These are phyloP conservation scores for Globisporangium echinulatum DNA, from an alignment of 352 stramenopile genomes.

Conservation along the genomic window DNA sequence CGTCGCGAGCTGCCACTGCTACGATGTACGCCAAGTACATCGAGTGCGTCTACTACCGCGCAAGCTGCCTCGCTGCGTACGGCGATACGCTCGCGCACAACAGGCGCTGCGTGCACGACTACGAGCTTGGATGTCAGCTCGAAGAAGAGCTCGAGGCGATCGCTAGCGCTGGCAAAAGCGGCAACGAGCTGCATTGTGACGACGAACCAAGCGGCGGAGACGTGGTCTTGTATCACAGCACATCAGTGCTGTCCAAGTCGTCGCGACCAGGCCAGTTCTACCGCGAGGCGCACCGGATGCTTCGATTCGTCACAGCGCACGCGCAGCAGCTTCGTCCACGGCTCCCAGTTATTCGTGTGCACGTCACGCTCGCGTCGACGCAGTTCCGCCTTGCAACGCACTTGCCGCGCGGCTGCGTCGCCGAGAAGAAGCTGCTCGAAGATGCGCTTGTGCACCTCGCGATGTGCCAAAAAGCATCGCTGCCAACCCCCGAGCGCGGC, in stretches of 20 bases:
- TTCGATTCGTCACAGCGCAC: slow-evolving; percentile 26
- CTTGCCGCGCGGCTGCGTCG: slow-evolving; percentile 37
- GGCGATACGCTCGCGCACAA: slow-evolving; percentile 47
- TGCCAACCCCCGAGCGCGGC: background rate
- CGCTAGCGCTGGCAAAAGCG: background rate
- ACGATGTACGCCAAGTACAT: slow-evolving; percentile 36
- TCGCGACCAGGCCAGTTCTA: slow-evolving; percentile 46
- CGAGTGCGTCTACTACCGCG: slow-evolving; percentile 35
- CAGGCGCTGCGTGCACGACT: slow-evolving; percentile 29
- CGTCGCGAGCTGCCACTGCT: background rate
- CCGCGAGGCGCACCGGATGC: slow-evolving; percentile 49
- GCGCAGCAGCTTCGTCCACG: slow-evolving; percentile 1
- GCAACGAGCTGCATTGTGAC: background rate
- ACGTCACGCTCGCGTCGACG: slow-evolving; percentile 28
- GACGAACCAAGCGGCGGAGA: background rate
- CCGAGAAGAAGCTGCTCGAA: slow-evolving; percentile 46
- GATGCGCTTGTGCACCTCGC: slow-evolving; percentile 30
- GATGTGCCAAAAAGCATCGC: background rate
- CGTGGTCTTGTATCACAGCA: slow-evolving; percentile 4
- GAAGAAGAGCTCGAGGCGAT: slow-evolving; percentile 30
- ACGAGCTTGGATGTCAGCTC: slow-evolving; percentile 38
- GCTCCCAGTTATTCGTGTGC: slow-evolving; percentile 18
- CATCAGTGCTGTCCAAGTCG: slow-evolving; percentile 26
- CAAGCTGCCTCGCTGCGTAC: slow-evolving; percentile 44
- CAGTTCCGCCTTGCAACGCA: slow-evolving; percentile 61